Evolutionary conservation across 2,329 filamentous ascomycete species (phyloP), one percentile per base, ranked within the genome.

Genomic region (Fusarium illudens): DNA sequence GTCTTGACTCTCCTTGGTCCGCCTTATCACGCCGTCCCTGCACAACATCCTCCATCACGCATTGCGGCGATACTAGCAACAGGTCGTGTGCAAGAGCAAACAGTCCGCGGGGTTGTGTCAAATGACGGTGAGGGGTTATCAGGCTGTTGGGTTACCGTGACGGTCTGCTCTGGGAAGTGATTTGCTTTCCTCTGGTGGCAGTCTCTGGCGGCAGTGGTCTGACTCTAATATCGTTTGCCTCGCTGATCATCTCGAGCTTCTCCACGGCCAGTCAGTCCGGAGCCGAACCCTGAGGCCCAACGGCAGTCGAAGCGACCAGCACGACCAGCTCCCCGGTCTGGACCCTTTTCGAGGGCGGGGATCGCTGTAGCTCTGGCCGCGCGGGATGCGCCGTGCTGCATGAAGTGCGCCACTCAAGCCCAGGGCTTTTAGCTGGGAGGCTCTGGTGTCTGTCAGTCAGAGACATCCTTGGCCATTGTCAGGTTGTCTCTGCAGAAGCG

Each of bases 321-420:
- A 34, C 51, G 19, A 32, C 46, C 46, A 48, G 50, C 58, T 60
- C 51, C 42, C 58, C n/a, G 58, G 58, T 64, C 60, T 50, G 37
- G 62, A 64, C 66, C 66, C 62, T 67, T 60, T 48, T 56, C 37
- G 8, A 50, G 52, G 65, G 55, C 53, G 56, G 65, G 69, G 57
- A 60, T 48, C 60, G 60, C 58, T 56, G 57, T 36, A 58, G 67
- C 46, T 56, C 44, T 65, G 19, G 27, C 29, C 29, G 67, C 71
- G 70, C 70, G 65, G 62, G 70, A 69, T 71, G 68, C 70, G 71
- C 68, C 62, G 33, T 69, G 70, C 63, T 65, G 68, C 66, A 71
- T 68, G 56, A 60, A 39, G 58, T 36, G 50, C 65, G 67, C 70
- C 58, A 71, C 66, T 55, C 12, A 17, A 34, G 59, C 34, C 56